Percentiles rank a stretch among this genome's conserved stretches.
phyloP scores from a whole-genome alignment of 1,139 yeast species.

The Suhomyces ambrosiae region DNA sequence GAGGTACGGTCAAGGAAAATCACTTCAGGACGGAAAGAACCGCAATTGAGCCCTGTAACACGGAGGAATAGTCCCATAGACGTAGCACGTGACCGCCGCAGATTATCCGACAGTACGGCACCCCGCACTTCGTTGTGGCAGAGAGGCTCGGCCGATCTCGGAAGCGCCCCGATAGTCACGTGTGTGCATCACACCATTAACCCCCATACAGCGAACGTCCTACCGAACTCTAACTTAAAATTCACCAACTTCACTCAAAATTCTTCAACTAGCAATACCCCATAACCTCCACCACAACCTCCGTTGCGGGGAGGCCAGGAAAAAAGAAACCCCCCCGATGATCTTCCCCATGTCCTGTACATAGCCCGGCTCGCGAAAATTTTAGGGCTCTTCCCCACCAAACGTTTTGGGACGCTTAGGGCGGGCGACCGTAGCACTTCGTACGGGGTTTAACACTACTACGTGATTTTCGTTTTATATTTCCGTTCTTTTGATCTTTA shows the following conservation, averaged over 20 bases:
- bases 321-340: conserved; percentile 12
- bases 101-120: conserved; percentile 6
- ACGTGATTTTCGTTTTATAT: neutral
- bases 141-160: conserved; percentile 7
- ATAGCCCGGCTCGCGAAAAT: conserved; percentile 12
- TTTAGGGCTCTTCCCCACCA: conserved; percentile 14
- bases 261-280: neutral
- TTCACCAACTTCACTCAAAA: too few relatives aligned
- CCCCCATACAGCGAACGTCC: neutral
- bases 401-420: conserved; percentile 9
- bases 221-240: neutral
- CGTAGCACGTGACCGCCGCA: conserved; percentile 1
- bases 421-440: conserved; percentile 6
- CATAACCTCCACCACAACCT: neutral
- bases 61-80: neutral
- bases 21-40: too few relatives aligned
- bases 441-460: conserved; percentile 8
- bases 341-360: conserved; percentile 14
- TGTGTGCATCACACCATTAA: neutral
- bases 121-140: conserved; percentile 11
- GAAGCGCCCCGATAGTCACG: conserved; percentile 3
- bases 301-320: conserved; percentile 3
- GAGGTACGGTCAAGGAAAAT: neutral
- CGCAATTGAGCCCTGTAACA: neutral
- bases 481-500: neutral